These are phyloP conservation scores for Oemleria cerasiformis DNA, from an alignment of 306 rosid genomes.

Conservation along the genomic window DNA sequence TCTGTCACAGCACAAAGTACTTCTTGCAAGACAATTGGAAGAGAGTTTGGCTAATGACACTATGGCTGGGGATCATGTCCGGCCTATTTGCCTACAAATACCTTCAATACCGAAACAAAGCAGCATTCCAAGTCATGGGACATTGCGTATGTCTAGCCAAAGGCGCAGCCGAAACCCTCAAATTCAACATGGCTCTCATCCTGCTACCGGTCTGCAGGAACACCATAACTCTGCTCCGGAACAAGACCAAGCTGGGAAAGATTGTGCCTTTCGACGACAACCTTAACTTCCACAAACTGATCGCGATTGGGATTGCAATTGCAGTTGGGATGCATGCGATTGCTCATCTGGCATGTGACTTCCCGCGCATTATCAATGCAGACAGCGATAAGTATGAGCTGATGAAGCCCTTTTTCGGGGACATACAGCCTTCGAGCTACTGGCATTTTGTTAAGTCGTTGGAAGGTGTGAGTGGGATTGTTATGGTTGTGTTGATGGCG, in stretches of 20 bases:
- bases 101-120: constrained; percentile 39
- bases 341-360: constrained; percentile 47
- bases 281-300: constrained; percentile 57
- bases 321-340: constrained; percentile 46
- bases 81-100: constrained; percentile 53
- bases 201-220: constrained; percentile 57
- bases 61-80: constrained; percentile 44
- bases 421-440: constrained; percentile 36
- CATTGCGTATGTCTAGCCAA: constrained; percentile 54
- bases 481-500: constrained; percentile 53
- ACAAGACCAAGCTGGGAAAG: constrained; percentile 47
- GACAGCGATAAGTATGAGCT: constrained; percentile 31
- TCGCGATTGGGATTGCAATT: constrained; percentile 30
- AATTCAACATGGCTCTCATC: constrained; percentile 63
- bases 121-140: constrained; percentile 46
- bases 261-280: constrained; percentile 56
- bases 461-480: constrained; percentile 43
- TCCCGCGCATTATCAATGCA: constrained; percentile 44
- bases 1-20: constrained; percentile 32
- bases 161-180: constrained; percentile 71
- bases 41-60: constrained; percentile 49
- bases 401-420: constrained; percentile 40
- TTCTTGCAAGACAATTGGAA: constrained; percentile 63
- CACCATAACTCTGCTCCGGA: constrained; percentile 56
- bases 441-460: constrained; percentile 51